A percentile compares a stretch with the other conserved stretches of the same genome.
These are phyloP conservation scores for Saturnispora silvae DNA, from an alignment of 805 yeast genomes.

Conservation along the genomic window DNA sequence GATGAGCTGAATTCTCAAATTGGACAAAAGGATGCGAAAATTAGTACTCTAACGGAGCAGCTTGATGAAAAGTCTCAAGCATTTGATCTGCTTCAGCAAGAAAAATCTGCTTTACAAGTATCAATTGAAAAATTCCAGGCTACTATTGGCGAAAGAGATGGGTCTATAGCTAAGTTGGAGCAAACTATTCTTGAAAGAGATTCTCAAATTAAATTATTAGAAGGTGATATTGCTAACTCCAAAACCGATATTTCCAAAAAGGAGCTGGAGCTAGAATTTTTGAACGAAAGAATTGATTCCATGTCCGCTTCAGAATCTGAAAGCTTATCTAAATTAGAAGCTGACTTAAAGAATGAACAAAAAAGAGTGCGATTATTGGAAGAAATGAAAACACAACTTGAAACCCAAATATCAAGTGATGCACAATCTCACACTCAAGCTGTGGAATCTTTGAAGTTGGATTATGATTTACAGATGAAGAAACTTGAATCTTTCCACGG, in stretches of 20 bases:
- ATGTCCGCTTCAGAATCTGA: background rate
- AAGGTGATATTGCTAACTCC: background rate
- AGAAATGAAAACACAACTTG: conserved; percentile 7
- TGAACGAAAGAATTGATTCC: background rate
- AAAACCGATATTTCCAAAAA: background rate
- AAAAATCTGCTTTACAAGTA: background rate
- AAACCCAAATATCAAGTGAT: conserved; percentile 2
- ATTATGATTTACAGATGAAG: background rate
- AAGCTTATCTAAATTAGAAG: conserved; percentile 4
- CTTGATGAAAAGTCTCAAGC: background rate
- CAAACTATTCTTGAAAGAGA: background rate
- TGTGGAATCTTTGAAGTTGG: conserved; percentile 1
- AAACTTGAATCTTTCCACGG: background rate
- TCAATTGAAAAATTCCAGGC: background rate
- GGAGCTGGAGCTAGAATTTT: background rate
- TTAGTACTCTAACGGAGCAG: background rate
- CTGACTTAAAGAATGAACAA: conserved; percentile 7
- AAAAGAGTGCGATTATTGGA: conserved; percentile 7
- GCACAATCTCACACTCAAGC: background rate
- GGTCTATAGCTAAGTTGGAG: background rate
- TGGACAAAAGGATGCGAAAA: background rate
- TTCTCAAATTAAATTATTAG: background rate
- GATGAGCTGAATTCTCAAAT: conserved; percentile 2
- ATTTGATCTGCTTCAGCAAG: background rate
- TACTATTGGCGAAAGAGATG: background rate